Conservation (phyloP, 106 monocot species). For the Vanilla planifolia region DNA sequence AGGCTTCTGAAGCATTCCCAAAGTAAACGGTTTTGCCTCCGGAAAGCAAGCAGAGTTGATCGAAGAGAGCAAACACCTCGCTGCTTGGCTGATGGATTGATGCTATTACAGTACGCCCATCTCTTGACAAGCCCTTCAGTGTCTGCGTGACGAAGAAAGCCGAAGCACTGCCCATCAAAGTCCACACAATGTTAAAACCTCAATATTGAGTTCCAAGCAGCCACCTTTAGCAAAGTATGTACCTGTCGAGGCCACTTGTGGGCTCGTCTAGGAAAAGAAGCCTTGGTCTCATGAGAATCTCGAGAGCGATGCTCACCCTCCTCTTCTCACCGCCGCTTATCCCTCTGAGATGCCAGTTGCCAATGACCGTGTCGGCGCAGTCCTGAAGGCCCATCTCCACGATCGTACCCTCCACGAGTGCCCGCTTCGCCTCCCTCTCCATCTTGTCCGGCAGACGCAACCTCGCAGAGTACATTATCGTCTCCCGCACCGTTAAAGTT, state of each 20-base stretch:
- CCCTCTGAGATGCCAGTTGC: conserved; percentile 80
- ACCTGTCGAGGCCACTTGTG: conserved; percentile 98
- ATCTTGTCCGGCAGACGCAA: conserved; percentile 75
- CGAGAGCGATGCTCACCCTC: conserved; percentile 89
- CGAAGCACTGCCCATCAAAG: conserved; percentile 55
- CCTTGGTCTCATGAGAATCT: conserved; percentile 93
- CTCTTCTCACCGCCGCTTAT: conserved; percentile 95
- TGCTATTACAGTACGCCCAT: conserved; percentile 83
- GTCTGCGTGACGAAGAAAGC: conserved; percentile 97
- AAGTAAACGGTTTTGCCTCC: conserved; percentile 94
- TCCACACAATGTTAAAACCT: not conserved
- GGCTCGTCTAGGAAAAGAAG: conserved; percentile 97
- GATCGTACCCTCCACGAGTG: conserved; percentile 70
- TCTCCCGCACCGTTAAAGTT: conserved; percentile 81
- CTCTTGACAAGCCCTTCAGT: conserved; percentile 69
- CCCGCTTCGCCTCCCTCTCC: conserved; percentile 57
- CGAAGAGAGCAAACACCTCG: conserved; percentile 94
- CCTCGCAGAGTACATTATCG: conserved; percentile 66
- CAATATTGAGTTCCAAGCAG: not conserved
- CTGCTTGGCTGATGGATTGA: conserved; percentile 98
- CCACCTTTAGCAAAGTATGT: not conserved
- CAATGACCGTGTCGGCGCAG: conserved; percentile 68
- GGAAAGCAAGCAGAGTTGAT: conserved; percentile 72
- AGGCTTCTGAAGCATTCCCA: conserved; percentile 64
- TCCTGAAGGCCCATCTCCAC: conserved; percentile 80